A percentile compares a stretch with the other conserved stretches of the same genome.
Evolutionary conservation across 805 yeast species (phyloP).

Genomic region (Candida methanosorbosa): DNA sequence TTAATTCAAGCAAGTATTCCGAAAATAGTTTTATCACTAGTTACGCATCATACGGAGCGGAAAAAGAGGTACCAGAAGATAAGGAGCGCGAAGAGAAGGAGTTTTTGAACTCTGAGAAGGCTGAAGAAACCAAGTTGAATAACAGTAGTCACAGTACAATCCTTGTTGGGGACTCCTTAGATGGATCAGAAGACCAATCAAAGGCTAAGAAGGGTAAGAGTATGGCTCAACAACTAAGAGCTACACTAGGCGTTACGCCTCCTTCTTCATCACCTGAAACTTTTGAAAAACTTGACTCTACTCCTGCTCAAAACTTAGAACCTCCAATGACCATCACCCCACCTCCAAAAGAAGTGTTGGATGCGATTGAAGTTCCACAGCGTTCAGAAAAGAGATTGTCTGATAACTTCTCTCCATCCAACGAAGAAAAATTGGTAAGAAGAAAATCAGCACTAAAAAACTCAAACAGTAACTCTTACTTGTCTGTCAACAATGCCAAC

Average conservation of each 20-base stretch:
- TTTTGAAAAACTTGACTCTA: conserved; percentile 3
- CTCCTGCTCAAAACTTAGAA: conserved; percentile 9
- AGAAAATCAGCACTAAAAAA: conserved; percentile 43
- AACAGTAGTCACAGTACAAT: conserved; percentile 1
- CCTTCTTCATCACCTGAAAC: conserved; percentile 4
- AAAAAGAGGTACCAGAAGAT: not conserved
- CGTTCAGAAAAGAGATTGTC: conserved; percentile 22
- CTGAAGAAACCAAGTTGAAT: conserved; percentile 1
- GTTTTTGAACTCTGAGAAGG: not conserved
- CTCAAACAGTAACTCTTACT: conserved; percentile 8
- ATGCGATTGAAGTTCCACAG: conserved; percentile 17
- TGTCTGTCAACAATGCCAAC: conserved; percentile 7
- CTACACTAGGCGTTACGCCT: conserved; percentile 24
- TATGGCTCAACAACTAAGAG: conserved; percentile 42
- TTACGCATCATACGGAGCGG: conserved; percentile 5
- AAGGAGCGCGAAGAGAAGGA: not conserved
- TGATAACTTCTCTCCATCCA: conserved; percentile 4
- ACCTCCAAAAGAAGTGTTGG: not conserved
- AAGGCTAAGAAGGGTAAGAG: conserved; percentile 9
- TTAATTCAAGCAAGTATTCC: conserved; percentile 8
- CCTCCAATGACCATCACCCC: not conserved
- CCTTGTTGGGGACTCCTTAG: not conserved
- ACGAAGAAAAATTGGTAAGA: conserved; percentile 13
- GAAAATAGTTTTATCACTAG: conserved; percentile 6
- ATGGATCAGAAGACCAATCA: not conserved